Percentiles rank a stretch among this genome's conserved stretches.
Conservation (phyloP, 345 rosid genomes). For the Toxicodendron radicans region DNA sequence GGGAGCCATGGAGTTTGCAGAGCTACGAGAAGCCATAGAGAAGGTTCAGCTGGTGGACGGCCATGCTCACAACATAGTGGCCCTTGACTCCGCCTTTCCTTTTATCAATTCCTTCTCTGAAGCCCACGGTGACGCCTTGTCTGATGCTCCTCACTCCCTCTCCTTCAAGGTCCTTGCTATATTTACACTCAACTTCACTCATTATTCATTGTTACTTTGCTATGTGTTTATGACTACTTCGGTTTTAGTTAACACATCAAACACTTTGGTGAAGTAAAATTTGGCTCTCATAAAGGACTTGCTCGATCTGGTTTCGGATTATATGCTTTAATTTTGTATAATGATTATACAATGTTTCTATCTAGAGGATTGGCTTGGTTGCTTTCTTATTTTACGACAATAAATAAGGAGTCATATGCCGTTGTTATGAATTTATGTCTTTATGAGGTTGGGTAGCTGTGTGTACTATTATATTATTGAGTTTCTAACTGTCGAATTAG, state of each 20-base stretch:
- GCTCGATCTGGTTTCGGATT: background rate
- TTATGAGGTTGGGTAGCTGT: background rate
- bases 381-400: background rate
- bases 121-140: conserved; percentile 73
- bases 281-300: background rate
- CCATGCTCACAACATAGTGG: conserved; percentile 81
- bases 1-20: conserved; percentile 49
- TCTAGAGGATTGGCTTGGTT: background rate
- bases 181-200: background rate
- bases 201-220: background rate
- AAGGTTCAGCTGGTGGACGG: conserved; percentile 60
- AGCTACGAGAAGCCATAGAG: conserved; percentile 60
- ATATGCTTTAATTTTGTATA: background rate
- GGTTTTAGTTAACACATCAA: background rate
- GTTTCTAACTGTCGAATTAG: background rate
- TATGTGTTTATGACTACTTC: background rate
- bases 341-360: background rate
- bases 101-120: conserved; percentile 70
- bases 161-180: conserved; percentile 60
- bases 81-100: conserved; percentile 69
- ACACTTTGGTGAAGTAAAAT: background rate
- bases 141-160: conserved; percentile 65
- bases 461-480: background rate
- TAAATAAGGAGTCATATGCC: background rate
- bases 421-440: background rate